Base-by-base conservation (phyloP, 306 rosid genomes). In the Vachellia pachyceras region DNA sequence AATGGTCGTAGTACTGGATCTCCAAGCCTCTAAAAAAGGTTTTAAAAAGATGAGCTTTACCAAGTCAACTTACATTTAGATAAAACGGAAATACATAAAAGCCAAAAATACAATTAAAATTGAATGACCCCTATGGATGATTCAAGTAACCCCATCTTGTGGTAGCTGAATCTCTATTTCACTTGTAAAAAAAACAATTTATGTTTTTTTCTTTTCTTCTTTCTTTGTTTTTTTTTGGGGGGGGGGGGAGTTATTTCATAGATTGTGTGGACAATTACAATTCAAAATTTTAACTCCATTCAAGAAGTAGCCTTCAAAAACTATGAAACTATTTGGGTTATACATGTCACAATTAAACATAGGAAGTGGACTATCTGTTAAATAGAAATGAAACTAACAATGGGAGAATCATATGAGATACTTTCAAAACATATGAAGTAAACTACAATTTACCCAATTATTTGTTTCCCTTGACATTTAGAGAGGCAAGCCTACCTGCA, bases 1-100 rank as follows among this genome's bases (percentile, higher is more conserved):
- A 95, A 95, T 35, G 99, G 99, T 47, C 94, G 83, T 6, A 93
- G 90, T 55, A 91, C 98, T 9, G 97, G 98, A 91, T 95, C 98
- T 14, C 99, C 99, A 18, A 95, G 92, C 87, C 88, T 90, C 99
- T 95, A 86, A 58, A 79, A 64, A 60, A 77, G 77, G 44, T 42
- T n/a, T n/a, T n/a, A n/a, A n/a, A n/a, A n/a, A n/a, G n/a, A 79
- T 41, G 40, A 75, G 68, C 45, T 23, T 66, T 45, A 5, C 8
- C 17, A 6, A 50, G 20, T 6, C 58, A 50, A 50, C 58, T 17
- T 0, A 15, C 17, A 15, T 15, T 50, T 5, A 17, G 58, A 50
- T 18, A 45, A 45, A 11, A 45, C 45, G 9, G 2, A 42, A 49
- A 49, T 13, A 50, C 57, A 50, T 5, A 6, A 50, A 50, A 50